Conservation (phyloP, 768 basidiomycete species). For the Suillus paluster region DNA sequence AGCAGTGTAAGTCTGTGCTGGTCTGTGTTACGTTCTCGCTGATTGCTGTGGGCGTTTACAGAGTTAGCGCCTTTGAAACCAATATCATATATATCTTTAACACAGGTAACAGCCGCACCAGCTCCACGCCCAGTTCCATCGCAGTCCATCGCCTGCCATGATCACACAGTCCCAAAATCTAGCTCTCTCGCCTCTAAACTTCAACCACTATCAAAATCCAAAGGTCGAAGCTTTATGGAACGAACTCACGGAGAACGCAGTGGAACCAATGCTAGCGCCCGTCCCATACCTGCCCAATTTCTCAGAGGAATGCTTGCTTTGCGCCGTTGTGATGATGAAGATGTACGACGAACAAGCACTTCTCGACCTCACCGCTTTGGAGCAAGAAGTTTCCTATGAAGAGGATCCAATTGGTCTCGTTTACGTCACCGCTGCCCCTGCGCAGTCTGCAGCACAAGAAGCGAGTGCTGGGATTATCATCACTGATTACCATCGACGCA, state of each 20-base stretch:
- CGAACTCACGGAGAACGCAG: conserved; percentile 23
- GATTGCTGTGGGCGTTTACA: not conserved
- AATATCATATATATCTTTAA: not conserved
- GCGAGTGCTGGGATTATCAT: conserved; percentile 62
- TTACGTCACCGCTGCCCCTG: conserved; percentile 28
- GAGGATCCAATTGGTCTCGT: conserved; percentile 24
- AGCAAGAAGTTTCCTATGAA: not conserved
- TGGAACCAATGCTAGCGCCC: conserved; percentile 33
- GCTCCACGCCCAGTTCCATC: not conserved
- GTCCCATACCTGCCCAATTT: conserved; percentile 26
- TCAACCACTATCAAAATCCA: too few relatives aligned
- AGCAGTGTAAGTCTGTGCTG: not conserved
- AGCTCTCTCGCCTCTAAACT: not conserved
- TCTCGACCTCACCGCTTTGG: not conserved
- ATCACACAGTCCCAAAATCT: not conserved
- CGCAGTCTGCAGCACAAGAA: conserved; percentile 40
- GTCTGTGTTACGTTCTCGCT: not conserved
- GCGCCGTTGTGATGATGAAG: conserved; percentile 22
- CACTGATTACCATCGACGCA: conserved; percentile 36
- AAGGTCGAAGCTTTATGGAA: conserved; percentile 22
- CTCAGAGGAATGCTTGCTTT: conserved; percentile 35
- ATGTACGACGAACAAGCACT: accelerated
- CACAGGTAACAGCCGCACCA: not conserved
- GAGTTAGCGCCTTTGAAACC: not conserved
- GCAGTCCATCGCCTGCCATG: not conserved